Evolutionary conservation across 2,329 filamentous ascomycete genomes (phyloP).

Genomic region (Ceratocystiopsis brevicomis): DNA sequence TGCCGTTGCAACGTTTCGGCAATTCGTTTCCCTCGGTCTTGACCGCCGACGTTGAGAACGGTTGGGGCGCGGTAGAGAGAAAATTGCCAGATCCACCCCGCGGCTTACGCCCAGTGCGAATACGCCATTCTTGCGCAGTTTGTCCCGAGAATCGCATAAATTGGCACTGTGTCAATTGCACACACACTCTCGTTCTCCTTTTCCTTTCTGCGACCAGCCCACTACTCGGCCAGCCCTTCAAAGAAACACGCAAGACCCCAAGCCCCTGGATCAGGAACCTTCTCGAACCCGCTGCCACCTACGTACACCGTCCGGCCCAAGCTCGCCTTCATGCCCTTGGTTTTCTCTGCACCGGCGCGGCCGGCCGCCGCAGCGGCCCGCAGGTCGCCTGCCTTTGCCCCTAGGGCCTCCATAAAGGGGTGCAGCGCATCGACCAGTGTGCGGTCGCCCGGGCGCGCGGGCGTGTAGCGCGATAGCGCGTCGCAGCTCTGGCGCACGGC

Average conservation of each 20-base stretch:
- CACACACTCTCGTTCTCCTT: neutral
- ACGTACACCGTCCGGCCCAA: slow-evolving; percentile 72
- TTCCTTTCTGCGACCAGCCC: slow-evolving; percentile 7
- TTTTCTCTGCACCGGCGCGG: slow-evolving; percentile 56
- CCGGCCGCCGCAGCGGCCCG: slow-evolving; percentile 59
- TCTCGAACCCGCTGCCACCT: slow-evolving; percentile 52
- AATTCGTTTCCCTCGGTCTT: slow-evolving; percentile 5
- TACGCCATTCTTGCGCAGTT: no score
- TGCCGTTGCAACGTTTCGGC: slow-evolving; percentile 1
- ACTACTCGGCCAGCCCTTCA: slow-evolving; percentile 46
- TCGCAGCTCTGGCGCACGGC: slow-evolving; percentile 55
- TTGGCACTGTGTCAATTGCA: no score
- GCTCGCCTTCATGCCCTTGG: slow-evolving; percentile 82
- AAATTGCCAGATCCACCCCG: neutral
- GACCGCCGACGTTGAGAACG: slow-evolving; percentile 2
- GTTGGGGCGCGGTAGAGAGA: neutral
- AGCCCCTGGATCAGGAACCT: slow-evolving; percentile 47
- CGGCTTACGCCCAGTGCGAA: no score
- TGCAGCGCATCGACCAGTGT: slow-evolving; percentile 79
- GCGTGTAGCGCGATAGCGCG: slow-evolving; percentile 66
- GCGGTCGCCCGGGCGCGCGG: slow-evolving; percentile 71
- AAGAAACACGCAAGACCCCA: slow-evolving; percentile 64
- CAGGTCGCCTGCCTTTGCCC: slow-evolving; percentile 37
- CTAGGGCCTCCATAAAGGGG: slow-evolving; percentile 65
- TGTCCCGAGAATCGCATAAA: no score